These are phyloP conservation scores for Lachnellula subtilissima DNA, from an alignment of 2,329 filamentous ascomycete genomes.

Conservation along the genomic window DNA sequence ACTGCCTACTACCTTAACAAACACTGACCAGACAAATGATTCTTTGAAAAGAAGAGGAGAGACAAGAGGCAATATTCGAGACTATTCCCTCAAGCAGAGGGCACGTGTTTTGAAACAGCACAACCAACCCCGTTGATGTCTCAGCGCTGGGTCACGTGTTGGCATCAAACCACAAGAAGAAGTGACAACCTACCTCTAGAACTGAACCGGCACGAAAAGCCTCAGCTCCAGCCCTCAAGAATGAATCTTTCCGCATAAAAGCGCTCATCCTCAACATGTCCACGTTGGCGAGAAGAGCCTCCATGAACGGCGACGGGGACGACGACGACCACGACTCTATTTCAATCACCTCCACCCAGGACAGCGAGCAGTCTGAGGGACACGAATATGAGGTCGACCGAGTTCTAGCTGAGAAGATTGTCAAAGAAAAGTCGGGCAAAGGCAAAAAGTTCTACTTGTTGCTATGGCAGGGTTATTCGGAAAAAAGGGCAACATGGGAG, in stretches of 20 bases:
- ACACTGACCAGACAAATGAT: too few relatives aligned
- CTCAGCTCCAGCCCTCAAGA: not conserved
- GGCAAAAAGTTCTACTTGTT: conserved; percentile 50
- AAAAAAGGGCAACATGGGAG: conserved; percentile 54
- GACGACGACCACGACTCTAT: conserved; percentile 45
- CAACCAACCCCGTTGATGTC: too few relatives aligned
- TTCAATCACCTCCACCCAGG: conserved; percentile 49
- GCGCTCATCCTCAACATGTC: not conserved
- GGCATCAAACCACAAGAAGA: too few relatives aligned
- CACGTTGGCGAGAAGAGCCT: not conserved
- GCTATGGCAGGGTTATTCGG: conserved; percentile 57
- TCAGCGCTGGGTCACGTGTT: too few relatives aligned
- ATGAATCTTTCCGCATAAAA: not conserved
- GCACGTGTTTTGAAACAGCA: too few relatives aligned
- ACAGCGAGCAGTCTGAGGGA: conserved; percentile 11
- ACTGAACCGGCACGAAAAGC: not conserved
- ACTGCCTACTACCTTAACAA: too few relatives aligned
- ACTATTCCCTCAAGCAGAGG: too few relatives aligned
- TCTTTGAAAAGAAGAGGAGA: too few relatives aligned
- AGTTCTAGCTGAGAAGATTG: conserved; percentile 44
- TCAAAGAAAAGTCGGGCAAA: conserved; percentile 12
- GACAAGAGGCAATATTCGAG: too few relatives aligned
- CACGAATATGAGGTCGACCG: conserved; percentile 38
- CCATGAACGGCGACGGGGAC: conserved; percentile 7
- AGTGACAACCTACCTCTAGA: not conserved